phyloP scores from a whole-genome alignment of 305 asterid species.

The Euphrasia arctica region DNA sequence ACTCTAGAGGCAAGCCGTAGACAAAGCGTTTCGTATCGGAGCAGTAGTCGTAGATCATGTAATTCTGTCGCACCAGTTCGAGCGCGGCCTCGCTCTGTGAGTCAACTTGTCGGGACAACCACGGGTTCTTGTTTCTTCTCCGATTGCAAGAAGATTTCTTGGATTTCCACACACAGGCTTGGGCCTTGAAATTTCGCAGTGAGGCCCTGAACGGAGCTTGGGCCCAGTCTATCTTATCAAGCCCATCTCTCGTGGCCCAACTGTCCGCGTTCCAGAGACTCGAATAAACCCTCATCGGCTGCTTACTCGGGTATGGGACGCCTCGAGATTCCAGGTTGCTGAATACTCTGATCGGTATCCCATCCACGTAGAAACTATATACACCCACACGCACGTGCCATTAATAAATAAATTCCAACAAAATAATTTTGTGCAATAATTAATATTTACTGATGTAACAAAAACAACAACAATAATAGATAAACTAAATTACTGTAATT shows the following conservation, averaged over 20 bases:
- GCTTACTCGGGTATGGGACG: conserved; percentile 65
- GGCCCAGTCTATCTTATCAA: conserved; percentile 73
- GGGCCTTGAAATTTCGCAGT: conserved; percentile 60
- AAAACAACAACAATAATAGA: too few species aligned
- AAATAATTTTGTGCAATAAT: background rate
- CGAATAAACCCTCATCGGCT: conserved; percentile 79
- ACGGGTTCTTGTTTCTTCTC: conserved; percentile 28
- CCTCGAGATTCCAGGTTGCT: conserved; percentile 60
- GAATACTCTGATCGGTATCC: conserved; percentile 77
- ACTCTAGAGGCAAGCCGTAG: conserved; percentile 63
- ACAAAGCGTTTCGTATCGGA: conserved; percentile 60
- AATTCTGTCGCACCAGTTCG: conserved; percentile 85
- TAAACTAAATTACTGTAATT: too few species aligned
- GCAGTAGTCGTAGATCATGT: conserved; percentile 85
- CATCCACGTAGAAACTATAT: conserved; percentile 74
- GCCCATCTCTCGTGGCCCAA: conserved; percentile 91
- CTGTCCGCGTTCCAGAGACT: conserved; percentile 90
- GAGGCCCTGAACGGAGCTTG: conserved; percentile 83
- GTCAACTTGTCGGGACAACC: conserved; percentile 65
- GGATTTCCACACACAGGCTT: conserved; percentile 29
- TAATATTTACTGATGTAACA: background rate
- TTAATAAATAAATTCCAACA: background rate
- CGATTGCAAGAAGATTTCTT: conserved; percentile 13
- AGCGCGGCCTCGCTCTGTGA: conserved; percentile 56
- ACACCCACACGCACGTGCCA: background rate